phyloP scores from a whole-genome alignment of 2,329 filamentous ascomycete species.

The Pseudopyrenochaeta lycopersici region DNA sequence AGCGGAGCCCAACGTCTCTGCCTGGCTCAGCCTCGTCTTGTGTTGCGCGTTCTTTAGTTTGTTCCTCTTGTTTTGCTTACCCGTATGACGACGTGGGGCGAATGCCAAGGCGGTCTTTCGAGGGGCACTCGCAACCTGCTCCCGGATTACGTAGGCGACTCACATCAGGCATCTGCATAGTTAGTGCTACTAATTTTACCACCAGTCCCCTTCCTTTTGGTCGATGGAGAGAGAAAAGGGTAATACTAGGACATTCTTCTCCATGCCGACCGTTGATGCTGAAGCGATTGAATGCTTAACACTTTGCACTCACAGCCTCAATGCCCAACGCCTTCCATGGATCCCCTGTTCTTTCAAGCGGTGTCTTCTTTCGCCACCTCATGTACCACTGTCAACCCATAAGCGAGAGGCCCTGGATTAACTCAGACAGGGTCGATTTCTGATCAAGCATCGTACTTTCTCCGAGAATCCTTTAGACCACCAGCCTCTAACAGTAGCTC shows the following conservation, averaged over 20 bases:
- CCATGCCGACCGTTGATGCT: too few relatives aligned
- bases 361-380: constrained; percentile 16
- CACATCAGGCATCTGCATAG: constrained; percentile 13
- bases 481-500: too few relatives aligned
- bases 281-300: not conserved
- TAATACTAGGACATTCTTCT: too few relatives aligned
- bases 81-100: constrained; percentile 46
- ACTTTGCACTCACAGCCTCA: not conserved
- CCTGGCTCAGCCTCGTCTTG: constrained; percentile 48
- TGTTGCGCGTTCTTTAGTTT: constrained; percentile 41
- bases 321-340: constrained; percentile 7
- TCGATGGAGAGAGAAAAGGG: not conserved
- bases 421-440: too few relatives aligned
- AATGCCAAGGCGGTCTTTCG: constrained; percentile 34
- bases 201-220: not conserved
- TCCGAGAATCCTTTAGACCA: too few relatives aligned
- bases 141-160: constrained; percentile 27
- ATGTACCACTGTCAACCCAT: constrained; percentile 7
- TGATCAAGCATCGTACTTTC: too few relatives aligned
- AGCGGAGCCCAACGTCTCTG: constrained; percentile 35
- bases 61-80: constrained; percentile 40
- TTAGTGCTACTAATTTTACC: constrained; percentile 3
- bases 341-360: constrained; percentile 12
- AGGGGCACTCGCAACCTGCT: constrained; percentile 23
- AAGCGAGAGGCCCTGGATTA: too few relatives aligned